Percentiles rank a stretch among this genome's conserved stretches.
phyloP scores from a whole-genome alignment of 1,284 basidiomycete genomes.

The Athelia psychrophila region DNA sequence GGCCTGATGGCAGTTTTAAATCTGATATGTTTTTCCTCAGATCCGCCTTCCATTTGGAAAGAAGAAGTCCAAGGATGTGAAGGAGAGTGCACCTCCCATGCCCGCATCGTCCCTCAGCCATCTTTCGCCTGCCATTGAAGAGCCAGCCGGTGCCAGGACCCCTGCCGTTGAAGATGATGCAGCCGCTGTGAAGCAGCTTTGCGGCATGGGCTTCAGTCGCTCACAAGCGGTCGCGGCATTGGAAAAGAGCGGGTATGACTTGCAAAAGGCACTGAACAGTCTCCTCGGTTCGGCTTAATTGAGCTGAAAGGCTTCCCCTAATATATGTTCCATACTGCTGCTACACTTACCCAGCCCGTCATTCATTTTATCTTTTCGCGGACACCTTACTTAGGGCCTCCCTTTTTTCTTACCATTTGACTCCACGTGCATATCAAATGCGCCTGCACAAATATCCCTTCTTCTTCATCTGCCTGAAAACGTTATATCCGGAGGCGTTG shows the following conservation, averaged over 20 bases:
- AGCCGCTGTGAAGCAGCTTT: slow-evolving; percentile 73
- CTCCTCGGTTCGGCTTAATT: slow-evolving; percentile 40
- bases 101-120: slow-evolving; percentile 38
- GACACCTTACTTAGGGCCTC: neutral
- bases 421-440: neutral
- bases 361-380: slow-evolving; percentile 1
- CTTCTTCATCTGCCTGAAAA: slow-evolving; percentile 5
- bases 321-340: slow-evolving; percentile 1
- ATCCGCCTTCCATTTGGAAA: slow-evolving; percentile 76
- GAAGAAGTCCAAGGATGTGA: slow-evolving; percentile 48
- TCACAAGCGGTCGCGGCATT: slow-evolving; percentile 74
- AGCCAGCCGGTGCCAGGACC: slow-evolving; percentile 38
- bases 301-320: slow-evolving; percentile 3
- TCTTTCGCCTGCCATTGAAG: slow-evolving; percentile 43
- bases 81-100: slow-evolving; percentile 51
- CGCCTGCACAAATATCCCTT: neutral
- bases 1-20: slow-evolving; percentile 3
- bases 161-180: slow-evolving; percentile 72
- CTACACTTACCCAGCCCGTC: neutral
- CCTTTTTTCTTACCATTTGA: neutral
- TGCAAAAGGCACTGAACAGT: slow-evolving; percentile 71
- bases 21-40: slow-evolving; percentile 30
- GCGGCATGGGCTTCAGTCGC: slow-evolving; percentile 81
- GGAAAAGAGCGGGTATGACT: slow-evolving; percentile 73
- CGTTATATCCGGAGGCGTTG: too few species aligned